Percentiles rank a stretch among this genome's conserved stretches.
Evolutionary conservation across 2,329 filamentous ascomycete species (phyloP).

Genomic region (Pseudogymnoascus destructans): DNA sequence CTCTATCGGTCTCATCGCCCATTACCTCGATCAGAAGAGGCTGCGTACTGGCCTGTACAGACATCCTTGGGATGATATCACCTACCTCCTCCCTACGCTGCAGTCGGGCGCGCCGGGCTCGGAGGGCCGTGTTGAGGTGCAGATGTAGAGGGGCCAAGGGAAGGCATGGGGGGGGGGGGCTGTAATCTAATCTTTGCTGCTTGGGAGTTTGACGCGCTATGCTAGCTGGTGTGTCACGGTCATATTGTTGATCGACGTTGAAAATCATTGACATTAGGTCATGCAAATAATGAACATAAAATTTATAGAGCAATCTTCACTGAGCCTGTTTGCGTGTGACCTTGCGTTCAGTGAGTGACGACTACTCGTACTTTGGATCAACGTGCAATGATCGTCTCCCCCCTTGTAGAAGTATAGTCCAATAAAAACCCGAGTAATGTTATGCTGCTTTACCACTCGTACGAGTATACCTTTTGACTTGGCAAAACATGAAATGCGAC

Average conservation of each 20-base stretch:
- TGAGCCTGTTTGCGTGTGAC: background rate
- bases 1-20: conserved; percentile 96
- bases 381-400: too few relatives aligned
- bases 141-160: conserved; percentile 34
- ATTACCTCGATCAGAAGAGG: conserved; percentile 99
- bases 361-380: too few relatives aligned
- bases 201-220: conserved; percentile 5
- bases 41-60: conserved; percentile 96
- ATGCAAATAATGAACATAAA: conserved; percentile 5
- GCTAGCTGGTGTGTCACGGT: conserved; percentile 1
- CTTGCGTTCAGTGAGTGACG: background rate
- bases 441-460: too few relatives aligned
- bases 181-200: conserved; percentile 6
- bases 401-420: too few relatives aligned
- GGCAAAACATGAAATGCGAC: background rate
- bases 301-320: background rate
- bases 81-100: conserved; percentile 78
- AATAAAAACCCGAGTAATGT: too few relatives aligned
- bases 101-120: conserved; percentile 56
- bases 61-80: conserved; percentile 98
- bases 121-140: conserved; percentile 83
- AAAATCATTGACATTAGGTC: conserved; percentile 4
- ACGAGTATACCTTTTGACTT: too few relatives aligned
- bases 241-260: background rate
- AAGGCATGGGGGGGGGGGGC: background rate